A percentile compares a stretch with the other conserved stretches of the same genome.
Conservation (phyloP, 2,329 filamentous ascomycete species). For the Pyricularia pennisetigena region DNA sequence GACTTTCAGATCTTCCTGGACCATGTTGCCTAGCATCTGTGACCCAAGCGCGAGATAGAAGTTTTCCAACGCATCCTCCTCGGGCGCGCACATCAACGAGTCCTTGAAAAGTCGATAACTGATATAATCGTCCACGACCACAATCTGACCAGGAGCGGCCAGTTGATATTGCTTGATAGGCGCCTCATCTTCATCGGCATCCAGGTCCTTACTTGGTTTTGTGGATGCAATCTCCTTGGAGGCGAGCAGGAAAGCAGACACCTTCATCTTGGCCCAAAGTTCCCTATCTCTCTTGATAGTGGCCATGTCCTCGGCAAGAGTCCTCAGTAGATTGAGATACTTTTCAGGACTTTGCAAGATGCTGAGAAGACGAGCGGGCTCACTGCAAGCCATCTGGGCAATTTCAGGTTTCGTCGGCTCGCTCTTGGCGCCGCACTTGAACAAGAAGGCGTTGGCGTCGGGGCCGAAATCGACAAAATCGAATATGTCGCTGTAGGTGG, state of each 20-base stretch:
- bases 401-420: conserved; percentile 85
- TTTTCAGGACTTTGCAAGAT: conserved; percentile 75
- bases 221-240: conserved; percentile 58
- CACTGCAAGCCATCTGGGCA: conserved; percentile 70
- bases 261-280: conserved; percentile 67
- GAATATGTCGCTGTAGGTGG: conserved; percentile 77
- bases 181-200: conserved; percentile 49
- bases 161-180: conserved; percentile 72
- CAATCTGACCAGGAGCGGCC: conserved; percentile 59
- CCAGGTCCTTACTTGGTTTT: conserved; percentile 27
- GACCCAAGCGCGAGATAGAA: conserved; percentile 81
- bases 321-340: conserved; percentile 74
- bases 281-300: conserved; percentile 68
- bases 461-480: conserved; percentile 92
- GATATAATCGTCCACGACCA: conserved; percentile 80
- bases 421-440: conserved; percentile 80
- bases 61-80: conserved; percentile 76
- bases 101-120: conserved; percentile 85
- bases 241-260: conserved; percentile 69
- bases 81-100: conserved; percentile 73
- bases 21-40: conserved; percentile 62
- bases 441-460: conserved; percentile 79
- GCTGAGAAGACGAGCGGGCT: conserved; percentile 73
- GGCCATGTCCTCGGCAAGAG: conserved; percentile 62
- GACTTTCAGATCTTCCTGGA: conserved; percentile 68